A percentile compares a stretch with the other conserved stretches of the same genome.
Conservation (phyloP, 768 basidiomycete genomes). For the Strobilomyces dryophilus region DNA sequence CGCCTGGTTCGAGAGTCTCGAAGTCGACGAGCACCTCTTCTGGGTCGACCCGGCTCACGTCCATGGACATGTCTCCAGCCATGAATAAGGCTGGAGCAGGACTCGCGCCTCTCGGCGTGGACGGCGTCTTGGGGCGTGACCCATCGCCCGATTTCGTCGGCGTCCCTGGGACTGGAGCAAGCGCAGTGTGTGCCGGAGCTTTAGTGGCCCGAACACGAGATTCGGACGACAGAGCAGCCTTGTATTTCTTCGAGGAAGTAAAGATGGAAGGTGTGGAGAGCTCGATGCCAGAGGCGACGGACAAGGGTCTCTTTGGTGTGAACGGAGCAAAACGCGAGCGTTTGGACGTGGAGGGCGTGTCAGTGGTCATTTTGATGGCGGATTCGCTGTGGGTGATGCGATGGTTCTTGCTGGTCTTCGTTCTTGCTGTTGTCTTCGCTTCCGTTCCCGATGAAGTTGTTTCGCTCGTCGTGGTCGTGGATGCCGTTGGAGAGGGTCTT, state of each 20-base stretch:
- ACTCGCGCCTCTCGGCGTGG: conserved; percentile 50
- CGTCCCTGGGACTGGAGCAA: conserved; percentile 49
- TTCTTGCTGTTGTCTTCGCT: background rate
- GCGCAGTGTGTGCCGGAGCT: conserved; percentile 24
- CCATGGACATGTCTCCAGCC: conserved; percentile 59
- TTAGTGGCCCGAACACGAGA: conserved; percentile 31
- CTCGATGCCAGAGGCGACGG: conserved; percentile 23
- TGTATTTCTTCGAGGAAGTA: conserved; percentile 60
- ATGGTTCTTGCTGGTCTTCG: background rate
- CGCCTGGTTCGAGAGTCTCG: conserved; percentile 63
- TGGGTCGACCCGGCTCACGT: conserved; percentile 66
- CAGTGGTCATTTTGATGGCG: background rate
- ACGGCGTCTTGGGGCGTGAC: conserved; percentile 50
- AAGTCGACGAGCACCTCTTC: conserved; percentile 78
- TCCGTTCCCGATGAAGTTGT: background rate
- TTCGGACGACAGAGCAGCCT: conserved; percentile 53
- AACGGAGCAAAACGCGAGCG: conserved; percentile 42
- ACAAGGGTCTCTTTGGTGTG: conserved; percentile 53
- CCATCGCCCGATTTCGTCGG: conserved; percentile 43
- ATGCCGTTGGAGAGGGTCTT: background rate
- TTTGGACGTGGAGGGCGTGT: conserved; percentile 33
- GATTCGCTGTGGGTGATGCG: conserved; percentile 1
- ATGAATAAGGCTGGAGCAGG: conserved; percentile 39
- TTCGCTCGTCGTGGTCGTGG: background rate
- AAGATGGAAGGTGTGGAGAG: conserved; percentile 35